Evolutionary conservation across 331 rosid genomes (phyloP).

Genomic region (Cydonia oblonga): DNA sequence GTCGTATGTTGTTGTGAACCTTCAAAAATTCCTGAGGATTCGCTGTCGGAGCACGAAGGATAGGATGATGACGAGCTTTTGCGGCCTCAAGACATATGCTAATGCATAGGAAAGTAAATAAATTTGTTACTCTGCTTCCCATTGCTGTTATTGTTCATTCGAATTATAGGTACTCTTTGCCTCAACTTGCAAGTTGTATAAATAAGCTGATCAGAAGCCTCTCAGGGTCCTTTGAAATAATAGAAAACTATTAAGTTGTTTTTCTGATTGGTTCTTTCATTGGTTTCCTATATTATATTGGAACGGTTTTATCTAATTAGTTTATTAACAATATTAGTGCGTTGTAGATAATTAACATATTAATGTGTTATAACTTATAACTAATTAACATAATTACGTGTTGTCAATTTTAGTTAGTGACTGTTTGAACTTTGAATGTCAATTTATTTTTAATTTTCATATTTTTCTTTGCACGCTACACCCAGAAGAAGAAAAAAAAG

Average conservation of each 20-base stretch:
- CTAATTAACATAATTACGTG: not conserved
- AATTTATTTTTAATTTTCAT: no score
- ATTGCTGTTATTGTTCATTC: not conserved
- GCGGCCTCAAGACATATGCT: not conserved
- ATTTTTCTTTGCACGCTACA: no score
- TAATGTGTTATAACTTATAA: not conserved
- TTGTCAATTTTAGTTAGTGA: no score
- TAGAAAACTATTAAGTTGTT: not conserved
- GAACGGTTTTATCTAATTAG: not conserved
- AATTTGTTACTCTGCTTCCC: not conserved
- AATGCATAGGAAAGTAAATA: not conserved
- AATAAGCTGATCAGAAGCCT: not conserved
- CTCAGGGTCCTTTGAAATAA: not conserved
- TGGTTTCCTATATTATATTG: not conserved
- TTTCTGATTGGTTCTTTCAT: not conserved
- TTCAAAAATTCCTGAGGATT: not conserved
- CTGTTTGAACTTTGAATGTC: no score
- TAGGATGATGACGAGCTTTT: not conserved
- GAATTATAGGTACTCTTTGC: not conserved
- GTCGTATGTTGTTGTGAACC: not conserved
- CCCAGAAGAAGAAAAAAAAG: no score
- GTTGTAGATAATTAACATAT: no score
- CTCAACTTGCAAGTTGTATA: not conserved
- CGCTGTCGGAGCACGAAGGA: not conserved
- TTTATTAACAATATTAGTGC: no score